A percentile compares a stretch with the other conserved stretches of the same genome.
These are phyloP conservation scores for Dryas integrifolia DNA, from an alignment of 331 rosid species.

Conservation along the genomic window DNA sequence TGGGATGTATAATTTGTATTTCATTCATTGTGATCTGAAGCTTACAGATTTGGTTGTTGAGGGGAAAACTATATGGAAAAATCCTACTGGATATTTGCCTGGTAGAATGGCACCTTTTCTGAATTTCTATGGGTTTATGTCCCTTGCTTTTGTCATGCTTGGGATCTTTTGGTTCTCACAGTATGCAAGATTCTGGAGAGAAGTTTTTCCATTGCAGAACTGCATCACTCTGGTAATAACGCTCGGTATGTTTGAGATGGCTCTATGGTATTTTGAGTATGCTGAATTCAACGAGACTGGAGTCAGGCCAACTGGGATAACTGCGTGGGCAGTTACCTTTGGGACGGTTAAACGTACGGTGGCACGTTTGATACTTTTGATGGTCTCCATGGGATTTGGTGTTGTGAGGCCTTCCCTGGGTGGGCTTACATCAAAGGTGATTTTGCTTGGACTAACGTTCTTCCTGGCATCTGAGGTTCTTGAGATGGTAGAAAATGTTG, in stretches of 20 bases:
- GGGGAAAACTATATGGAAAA: constrained; percentile 93
- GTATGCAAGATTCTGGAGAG: constrained; percentile 85
- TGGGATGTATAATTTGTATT: constrained; percentile 96
- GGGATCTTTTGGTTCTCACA: constrained; percentile 97
- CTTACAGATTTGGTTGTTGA: constrained; percentile 66
- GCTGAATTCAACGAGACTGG: constrained; percentile 94
- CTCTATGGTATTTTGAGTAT: constrained; percentile 94
- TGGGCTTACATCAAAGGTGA: constrained; percentile 87
- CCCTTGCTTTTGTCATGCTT: constrained; percentile 76
- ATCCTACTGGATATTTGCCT: constrained; percentile 83
- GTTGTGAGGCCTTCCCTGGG: constrained; percentile 98
- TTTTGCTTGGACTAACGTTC: constrained; percentile 89
- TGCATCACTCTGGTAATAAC: constrained; percentile 89
- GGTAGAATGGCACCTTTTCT: constrained; percentile 98
- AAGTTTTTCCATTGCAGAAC: constrained; percentile 86
- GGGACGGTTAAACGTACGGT: constrained; percentile 83
- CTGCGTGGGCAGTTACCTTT: constrained; percentile 87
- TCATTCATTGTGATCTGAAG: constrained; percentile 82
- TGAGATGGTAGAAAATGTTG: constrained; percentile 92
- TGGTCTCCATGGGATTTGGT: constrained; percentile 94
- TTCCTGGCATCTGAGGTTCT: constrained; percentile 90
- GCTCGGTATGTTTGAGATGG: constrained; percentile 94
- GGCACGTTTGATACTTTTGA: constrained; percentile 75
- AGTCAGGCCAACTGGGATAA: constrained; percentile 86
- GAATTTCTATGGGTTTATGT: constrained; percentile 83